Evolutionary conservation across 2,329 filamentous ascomycete species (phyloP).

Genomic region (Colletotrichum theobromicola): DNA sequence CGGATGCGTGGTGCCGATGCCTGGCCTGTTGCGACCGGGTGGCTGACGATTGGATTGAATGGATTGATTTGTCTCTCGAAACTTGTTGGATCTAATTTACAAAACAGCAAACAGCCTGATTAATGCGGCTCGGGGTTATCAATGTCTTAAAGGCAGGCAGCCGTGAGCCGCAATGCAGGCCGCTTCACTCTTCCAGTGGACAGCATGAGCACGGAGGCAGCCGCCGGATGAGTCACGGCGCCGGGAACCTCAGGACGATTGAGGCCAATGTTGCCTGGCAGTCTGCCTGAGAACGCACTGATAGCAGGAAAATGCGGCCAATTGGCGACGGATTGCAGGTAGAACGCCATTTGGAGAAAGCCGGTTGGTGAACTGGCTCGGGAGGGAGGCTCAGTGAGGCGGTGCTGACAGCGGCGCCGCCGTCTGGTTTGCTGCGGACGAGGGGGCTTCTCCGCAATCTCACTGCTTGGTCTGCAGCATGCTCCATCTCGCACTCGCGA

Average conservation of each 20-base stretch:
- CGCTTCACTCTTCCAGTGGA: not conserved
- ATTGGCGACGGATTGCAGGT: not conserved
- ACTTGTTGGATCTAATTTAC: not conserved
- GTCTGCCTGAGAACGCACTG: not conserved
- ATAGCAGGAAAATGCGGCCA: not conserved
- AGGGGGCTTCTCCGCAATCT: not conserved
- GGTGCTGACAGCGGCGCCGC: slow-evolving; percentile 4
- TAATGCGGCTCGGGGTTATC: not conserved
- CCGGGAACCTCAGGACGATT: not conserved
- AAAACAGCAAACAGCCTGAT: not conserved
- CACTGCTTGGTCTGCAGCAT: not conserved
- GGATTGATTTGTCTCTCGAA: not conserved
- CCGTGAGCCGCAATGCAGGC: not conserved
- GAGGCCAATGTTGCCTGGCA: not conserved
- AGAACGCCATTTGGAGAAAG: not conserved
- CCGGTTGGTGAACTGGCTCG: not conserved
- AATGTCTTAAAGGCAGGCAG: not conserved
- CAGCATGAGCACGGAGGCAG: not conserved
- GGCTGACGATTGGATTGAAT: not conserved
- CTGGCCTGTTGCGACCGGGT: not conserved
- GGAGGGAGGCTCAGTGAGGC: slow-evolving; percentile 1
- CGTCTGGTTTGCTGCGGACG: not conserved
- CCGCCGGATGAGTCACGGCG: not conserved
- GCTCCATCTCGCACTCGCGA: not conserved
- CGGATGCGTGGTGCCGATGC: not conserved